Evolutionary conservation across 768 basidiomycete species (phyloP), one percentile per base, ranked within the genome.

Genomic region (Agrocybe praecox): DNA sequence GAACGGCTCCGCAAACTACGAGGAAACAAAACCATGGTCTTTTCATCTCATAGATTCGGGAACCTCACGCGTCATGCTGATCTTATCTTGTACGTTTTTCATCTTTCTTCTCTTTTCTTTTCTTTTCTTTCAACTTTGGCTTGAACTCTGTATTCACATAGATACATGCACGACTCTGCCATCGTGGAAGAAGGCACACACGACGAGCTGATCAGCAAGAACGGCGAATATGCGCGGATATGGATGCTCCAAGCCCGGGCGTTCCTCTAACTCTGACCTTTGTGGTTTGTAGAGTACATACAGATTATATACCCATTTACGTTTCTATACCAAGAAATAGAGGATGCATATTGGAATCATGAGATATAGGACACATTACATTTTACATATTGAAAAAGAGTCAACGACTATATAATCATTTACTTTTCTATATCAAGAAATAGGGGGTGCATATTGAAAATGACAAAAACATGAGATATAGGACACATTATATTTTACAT

Each of bases 11-110:
- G 87, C 18, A 72, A 77, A 8, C 66, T 91, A 18, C 78, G 89
- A 45, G 89, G 88, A 14, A 86, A 80, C 68, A 92, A 90, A 70
- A 92, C 90, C 1, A 92, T 92, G 90, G 69, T 92, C 21, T 92
- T 91, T 66, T 91, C 89, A 1, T 88, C 88, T 0, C 91, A 89
- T 69, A 76, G 87, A 1, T 84, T 84, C 63, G 89, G 88, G 10
- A 89, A 85, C 57, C 72, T 90, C 11, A 91, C 89, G 1, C 76
- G 87, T 10, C 80, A 88, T 62, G 89, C 89, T 0, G 87, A 90
- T 70, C 67, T 87, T 3, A 89, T 91, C 26, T 57, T 90, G 84
- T 89, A 59, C 60, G 80, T 68, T 14, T 29, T 21, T 29, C 29
- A 36, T 18, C n/a, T 14, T 46, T 68, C 12, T 46, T 44, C 10